A percentile compares a stretch with the other conserved stretches of the same genome.
These are phyloP conservation scores for Schizothecium vesticola DNA, from an alignment of 495 filamentous ascomycete species.

Conservation along the genomic window DNA sequence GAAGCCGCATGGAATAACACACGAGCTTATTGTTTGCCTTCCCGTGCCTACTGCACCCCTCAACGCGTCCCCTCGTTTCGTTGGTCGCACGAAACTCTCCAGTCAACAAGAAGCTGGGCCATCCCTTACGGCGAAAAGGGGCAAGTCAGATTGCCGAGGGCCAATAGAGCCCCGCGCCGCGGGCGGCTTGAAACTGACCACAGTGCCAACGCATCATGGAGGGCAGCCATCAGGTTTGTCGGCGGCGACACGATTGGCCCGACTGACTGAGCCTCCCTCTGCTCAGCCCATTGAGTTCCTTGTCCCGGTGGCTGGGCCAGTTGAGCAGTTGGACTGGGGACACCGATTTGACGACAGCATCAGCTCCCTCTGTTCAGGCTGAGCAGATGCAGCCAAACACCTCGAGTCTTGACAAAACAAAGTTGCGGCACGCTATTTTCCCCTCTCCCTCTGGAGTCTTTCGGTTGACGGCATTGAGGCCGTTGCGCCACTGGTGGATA, in stretches of 20 bases:
- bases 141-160: conserved; percentile 1
- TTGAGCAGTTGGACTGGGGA: not conserved
- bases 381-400: not conserved
- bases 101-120: conserved; percentile 1
- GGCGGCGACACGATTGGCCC: conserved; percentile 4
- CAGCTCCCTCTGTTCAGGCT: not conserved
- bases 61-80: conserved; percentile 4
- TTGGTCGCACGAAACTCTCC: not conserved
- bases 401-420: not conserved
- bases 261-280: not conserved
- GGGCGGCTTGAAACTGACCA: conserved; percentile 20
- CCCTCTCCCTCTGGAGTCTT: not conserved
- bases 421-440: not conserved
- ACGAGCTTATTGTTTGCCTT: conserved; percentile 8
- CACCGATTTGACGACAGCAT: not conserved
- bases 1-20: not conserved
- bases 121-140: conserved; percentile 1
- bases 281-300: not conserved
- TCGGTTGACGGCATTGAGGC: not conserved
- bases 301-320: conserved; percentile 8
- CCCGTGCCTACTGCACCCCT: conserved; percentile 14
- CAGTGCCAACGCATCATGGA: conserved; percentile 30
- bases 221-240: conserved; percentile 15
- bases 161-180: conserved; percentile 16
- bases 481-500: not conserved